Evolutionary conservation across 75 land plant species (phyloP).

Genomic region (Selaginella moellendorffii): DNA sequence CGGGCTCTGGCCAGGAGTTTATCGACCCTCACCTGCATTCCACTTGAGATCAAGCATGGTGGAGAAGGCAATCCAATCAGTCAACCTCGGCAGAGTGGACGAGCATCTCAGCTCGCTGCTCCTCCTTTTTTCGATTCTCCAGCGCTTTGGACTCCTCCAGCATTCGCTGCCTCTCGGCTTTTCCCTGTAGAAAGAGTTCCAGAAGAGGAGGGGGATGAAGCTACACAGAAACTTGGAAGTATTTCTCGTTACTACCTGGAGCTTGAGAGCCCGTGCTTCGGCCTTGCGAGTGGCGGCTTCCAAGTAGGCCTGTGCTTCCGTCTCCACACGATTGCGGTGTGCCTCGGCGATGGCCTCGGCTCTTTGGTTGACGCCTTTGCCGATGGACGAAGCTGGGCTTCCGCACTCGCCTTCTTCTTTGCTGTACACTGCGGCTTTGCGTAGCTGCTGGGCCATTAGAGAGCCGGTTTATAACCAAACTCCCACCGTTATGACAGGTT

Average conservation of each 20-base stretch:
- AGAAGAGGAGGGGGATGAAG: not conserved
- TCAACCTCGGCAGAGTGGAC: conserved; percentile 21
- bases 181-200: conserved; percentile 12
- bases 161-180: conserved; percentile 29
- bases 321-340: not conserved
- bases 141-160: conserved; percentile 21
- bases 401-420: not conserved
- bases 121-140: conserved; percentile 23
- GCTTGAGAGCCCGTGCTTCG: conserved; percentile 6
- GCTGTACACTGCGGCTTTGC: not conserved
- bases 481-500: too few relatives aligned
- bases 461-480: too few relatives aligned
- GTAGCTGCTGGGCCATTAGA: not conserved
- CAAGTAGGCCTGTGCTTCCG: conserved; percentile 5
- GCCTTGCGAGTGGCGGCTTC: conserved; percentile 2
- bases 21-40: conserved; percentile 26
- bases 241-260: too few relatives aligned
- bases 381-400: not conserved
- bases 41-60: not conserved
- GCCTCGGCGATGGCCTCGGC: conserved; percentile 8
- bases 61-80: not conserved
- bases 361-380: conserved; percentile 6
- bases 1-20: conserved; percentile 27
- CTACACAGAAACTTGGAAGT: too few relatives aligned
- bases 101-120: conserved; percentile 19